phyloP scores from a whole-genome alignment of 352 stramenopile genomes.

The Phytophthora parvispora region DNA sequence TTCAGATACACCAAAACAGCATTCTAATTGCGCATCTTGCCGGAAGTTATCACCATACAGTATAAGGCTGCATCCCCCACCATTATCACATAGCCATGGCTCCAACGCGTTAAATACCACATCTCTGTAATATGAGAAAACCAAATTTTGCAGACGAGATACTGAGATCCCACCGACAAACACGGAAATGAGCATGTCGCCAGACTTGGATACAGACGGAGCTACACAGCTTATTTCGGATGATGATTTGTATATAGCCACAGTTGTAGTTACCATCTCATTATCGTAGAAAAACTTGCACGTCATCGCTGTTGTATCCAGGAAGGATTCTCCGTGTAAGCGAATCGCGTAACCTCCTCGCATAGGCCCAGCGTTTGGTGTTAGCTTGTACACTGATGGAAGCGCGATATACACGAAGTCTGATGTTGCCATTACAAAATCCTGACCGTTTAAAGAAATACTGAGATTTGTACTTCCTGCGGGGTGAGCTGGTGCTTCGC shows the following conservation, averaged over 20 bases:
- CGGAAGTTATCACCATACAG: slow-evolving; percentile 47
- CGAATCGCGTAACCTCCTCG: slow-evolving; percentile 43
- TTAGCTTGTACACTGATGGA: slow-evolving; percentile 58
- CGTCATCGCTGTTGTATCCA: slow-evolving; percentile 20
- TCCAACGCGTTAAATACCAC: slow-evolving; percentile 47
- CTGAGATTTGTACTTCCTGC: slow-evolving; percentile 41
- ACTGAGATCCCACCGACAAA: slow-evolving; percentile 36
- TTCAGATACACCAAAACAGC: slow-evolving; percentile 52
- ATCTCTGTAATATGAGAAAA: slow-evolving; percentile 47
- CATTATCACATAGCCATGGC: slow-evolving; percentile 59
- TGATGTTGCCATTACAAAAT: slow-evolving; percentile 46
- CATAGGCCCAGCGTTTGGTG: slow-evolving; percentile 40
- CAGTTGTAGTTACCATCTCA: background rate
- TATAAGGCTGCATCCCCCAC: slow-evolving; percentile 34
- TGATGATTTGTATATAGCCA: slow-evolving; percentile 29
- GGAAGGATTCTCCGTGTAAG: slow-evolving; percentile 41
- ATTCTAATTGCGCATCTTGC: slow-evolving; percentile 44
- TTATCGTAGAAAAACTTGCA: slow-evolving; percentile 43
- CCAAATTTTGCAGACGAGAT: slow-evolving; percentile 20
- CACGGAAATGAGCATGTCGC: slow-evolving; percentile 32
- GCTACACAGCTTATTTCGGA: slow-evolving; percentile 30
- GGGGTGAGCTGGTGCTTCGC: slow-evolving; percentile 56
- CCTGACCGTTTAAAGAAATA: slow-evolving; percentile 75
- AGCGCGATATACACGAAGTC: slow-evolving; percentile 62
- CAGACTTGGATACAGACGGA: slow-evolving; percentile 16